A percentile compares a stretch with the other conserved stretches of the same genome.
phyloP scores from a whole-genome alignment of 192 early-diverging fungal species.

The Coemansia aciculifera region DNA sequence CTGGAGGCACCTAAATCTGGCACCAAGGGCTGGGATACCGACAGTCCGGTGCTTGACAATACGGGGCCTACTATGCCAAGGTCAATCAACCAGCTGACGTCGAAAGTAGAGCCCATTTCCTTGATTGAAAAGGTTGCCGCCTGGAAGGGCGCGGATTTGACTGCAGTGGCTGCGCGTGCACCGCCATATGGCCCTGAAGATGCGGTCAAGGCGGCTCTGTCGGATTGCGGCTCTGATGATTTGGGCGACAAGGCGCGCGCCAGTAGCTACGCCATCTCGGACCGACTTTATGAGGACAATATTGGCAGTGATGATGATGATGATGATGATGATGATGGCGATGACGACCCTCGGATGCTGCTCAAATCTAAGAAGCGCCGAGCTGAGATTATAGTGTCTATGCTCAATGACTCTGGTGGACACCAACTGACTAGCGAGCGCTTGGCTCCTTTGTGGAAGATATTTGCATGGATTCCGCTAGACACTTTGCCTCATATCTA shows the following conservation, averaged over 20 bases:
- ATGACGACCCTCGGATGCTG: background rate
- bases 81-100: slow-evolving; percentile 30
- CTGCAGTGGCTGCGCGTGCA: background rate
- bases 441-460: slow-evolving; percentile 27
- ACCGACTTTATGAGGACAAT: background rate
- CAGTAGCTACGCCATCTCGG: background rate
- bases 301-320: slow-evolving; percentile 7
- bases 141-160: slow-evolving; percentile 10
- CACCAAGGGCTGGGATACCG: background rate
- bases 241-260: background rate
- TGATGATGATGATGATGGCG: slow-evolving; percentile 24
- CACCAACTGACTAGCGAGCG: slow-evolving; percentile 14
- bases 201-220: slow-evolving; percentile 3
- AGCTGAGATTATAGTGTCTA: background rate
- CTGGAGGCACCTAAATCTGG: background rate
- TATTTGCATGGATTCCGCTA: slow-evolving; percentile 36
- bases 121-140: slow-evolving; percentile 24
- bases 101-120: background rate
- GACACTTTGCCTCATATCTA: slow-evolving; percentile 22
- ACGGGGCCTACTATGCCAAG: slow-evolving; percentile 23
- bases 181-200: background rate
- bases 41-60: background rate
- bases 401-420: slow-evolving; percentile 16
- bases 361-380: slow-evolving; percentile 17
- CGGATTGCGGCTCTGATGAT: background rate